Evolutionary conservation across 148 eudicot species (phyloP).

Genomic region (Vaccinium myrtillus): DNA sequence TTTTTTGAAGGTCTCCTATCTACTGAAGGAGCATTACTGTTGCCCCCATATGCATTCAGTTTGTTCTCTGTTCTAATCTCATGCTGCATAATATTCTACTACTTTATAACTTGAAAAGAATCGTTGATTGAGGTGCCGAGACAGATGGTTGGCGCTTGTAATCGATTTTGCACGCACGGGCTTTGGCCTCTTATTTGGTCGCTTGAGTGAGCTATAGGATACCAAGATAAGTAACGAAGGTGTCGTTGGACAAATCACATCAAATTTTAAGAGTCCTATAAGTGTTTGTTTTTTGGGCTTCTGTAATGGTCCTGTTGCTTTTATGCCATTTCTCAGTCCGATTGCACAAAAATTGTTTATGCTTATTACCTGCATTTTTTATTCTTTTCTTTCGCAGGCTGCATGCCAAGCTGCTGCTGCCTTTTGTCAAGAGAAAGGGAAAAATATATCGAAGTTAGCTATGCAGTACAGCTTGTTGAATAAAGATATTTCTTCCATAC

Average conservation of each 20-base stretch:
- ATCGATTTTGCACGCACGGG: not conserved
- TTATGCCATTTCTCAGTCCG: not conserved
- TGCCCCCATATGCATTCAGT: not conserved
- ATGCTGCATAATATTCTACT: not conserved
- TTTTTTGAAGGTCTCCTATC: constrained; percentile 75
- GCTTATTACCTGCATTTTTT: not conserved
- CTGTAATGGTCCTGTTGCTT: not conserved
- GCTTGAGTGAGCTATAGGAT: not conserved
- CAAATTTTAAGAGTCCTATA: not conserved
- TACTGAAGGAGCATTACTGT: constrained; percentile 22
- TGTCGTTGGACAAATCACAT: not conserved
- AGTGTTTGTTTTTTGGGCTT: not conserved
- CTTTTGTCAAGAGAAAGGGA: constrained; percentile 72
- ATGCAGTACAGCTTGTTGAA: constrained; percentile 88
- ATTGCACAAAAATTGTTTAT: not conserved
- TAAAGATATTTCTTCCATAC: constrained; percentile 74
- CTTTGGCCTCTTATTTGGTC: not conserved
- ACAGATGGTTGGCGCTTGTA: not conserved
- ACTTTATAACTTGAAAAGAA: not conserved
- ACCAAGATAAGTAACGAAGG: not conserved
- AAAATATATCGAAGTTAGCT: constrained; percentile 78
- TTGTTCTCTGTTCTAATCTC: not conserved
- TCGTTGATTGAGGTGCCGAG: not conserved
- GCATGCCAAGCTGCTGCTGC: constrained; percentile 87
- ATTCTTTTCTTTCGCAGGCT: constrained; percentile 39